Evolutionary conservation across 2,329 filamentous ascomycete genomes (phyloP), one percentile per base, ranked within the genome.

Genomic region (Gaeumannomyces tritici): DNA sequence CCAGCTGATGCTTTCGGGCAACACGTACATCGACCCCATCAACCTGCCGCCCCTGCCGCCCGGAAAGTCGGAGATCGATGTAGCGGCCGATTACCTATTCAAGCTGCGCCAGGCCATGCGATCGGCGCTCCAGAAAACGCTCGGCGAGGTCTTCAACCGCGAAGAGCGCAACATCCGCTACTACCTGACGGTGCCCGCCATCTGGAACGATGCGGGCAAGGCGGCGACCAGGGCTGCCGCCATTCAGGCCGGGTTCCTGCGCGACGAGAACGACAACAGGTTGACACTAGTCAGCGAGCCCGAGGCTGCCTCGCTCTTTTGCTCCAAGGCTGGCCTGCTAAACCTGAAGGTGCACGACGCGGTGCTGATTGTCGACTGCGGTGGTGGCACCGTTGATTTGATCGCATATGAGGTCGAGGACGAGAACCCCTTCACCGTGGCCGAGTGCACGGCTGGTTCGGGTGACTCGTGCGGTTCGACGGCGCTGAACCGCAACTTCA

Each of bases 381-480:
- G 95, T 79, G 95, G 31, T 12, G 95, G 95, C 74, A 98, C 95
- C 6, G 95, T 99, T 69, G 95, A 99, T 87, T 83, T 99, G 82
- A 98, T 98, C 73, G 95, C 95, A 27, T 98, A 99, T 75, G 93
- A 98, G 75, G 93, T 99, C 64, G 95, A 98, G 74, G 95, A 98
- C 73, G 95, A 98, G 77, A 91, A 91, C 68, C 95, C 95, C 0
- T 98, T 98, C 76, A 96, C 92, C 27, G 93, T 99, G 27, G 92
- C 92, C 62, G 95, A 98, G 77, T 98, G 95, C 74, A 99, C 95
- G 62, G 93, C 93, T 65, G 95, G 95, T 64, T 98, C 93, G 61
- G 95, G 95, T 74, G 95, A 98, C 75, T 97, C 93, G 27, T 98
- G 95, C 73, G 95, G 95, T 71, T 98, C 93, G n/a, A 98, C 95